Evolutionary conservation across 2,329 filamentous ascomycete species (phyloP).

Genomic region (Sclerotinia subarctica): DNA sequence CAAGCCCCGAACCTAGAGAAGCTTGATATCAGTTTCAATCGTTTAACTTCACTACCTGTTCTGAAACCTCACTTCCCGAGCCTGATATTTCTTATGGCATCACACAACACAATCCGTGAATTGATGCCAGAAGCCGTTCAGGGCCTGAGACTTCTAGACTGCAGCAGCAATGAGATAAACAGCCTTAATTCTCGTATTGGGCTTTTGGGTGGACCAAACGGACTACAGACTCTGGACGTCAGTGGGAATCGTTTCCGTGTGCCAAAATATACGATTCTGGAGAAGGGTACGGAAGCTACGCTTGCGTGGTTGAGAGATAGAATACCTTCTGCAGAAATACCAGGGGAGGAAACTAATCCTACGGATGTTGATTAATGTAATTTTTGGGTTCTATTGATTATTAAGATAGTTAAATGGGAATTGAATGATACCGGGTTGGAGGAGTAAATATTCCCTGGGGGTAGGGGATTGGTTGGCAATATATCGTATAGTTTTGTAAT

Average conservation of each 20-base stretch:
- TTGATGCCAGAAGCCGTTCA: constrained; percentile 70
- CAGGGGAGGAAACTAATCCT: constrained; percentile 40
- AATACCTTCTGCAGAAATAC: constrained; percentile 63
- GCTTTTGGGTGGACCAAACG: constrained; percentile 60
- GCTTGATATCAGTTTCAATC: constrained; percentile 79
- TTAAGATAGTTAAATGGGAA: background rate
- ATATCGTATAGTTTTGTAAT: constrained; percentile 19
- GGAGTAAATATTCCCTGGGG: constrained; percentile 2
- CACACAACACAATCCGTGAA: constrained; percentile 75
- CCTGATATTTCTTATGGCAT: constrained; percentile 66
- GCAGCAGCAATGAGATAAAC: constrained; percentile 82
- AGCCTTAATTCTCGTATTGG: constrained; percentile 78
- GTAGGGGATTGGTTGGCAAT: background rate
- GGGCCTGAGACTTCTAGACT: constrained; percentile 73
- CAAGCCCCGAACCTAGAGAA: constrained; percentile 72
- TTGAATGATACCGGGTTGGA: constrained; percentile 17
- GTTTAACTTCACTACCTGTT: constrained; percentile 66
- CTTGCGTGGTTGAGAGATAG: constrained; percentile 76
- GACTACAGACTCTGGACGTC: constrained; percentile 68
- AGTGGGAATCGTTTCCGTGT: constrained; percentile 85
- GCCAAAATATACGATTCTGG: constrained; percentile 77
- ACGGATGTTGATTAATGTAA: constrained; percentile 25
- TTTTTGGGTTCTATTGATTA: background rate
- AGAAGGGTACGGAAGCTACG: constrained; percentile 82
- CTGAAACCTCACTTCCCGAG: constrained; percentile 67